These are phyloP conservation scores for Sarocladium oryzae DNA, from an alignment of 2,329 filamentous ascomycete species.

Conservation along the genomic window DNA sequence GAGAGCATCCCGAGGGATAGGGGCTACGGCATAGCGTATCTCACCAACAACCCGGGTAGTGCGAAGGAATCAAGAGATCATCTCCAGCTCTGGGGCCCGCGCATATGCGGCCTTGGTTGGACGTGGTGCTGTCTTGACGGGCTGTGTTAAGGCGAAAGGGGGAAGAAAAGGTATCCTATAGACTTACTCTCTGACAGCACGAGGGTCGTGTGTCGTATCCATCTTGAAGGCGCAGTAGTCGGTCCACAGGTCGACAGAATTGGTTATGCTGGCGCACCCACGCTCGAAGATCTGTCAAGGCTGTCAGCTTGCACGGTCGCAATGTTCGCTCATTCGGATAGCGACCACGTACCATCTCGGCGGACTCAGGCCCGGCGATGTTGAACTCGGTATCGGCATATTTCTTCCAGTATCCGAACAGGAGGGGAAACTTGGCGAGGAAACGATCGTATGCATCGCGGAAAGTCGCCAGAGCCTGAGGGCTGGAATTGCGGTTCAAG, in stretches of 20 bases:
- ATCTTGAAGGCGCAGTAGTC: constrained; percentile 98
- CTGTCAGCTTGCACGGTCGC: neutral
- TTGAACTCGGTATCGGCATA: constrained; percentile 97
- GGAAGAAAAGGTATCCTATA: constrained; percentile 5
- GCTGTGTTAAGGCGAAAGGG: constrained; percentile 13
- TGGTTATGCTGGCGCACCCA: constrained; percentile 85
- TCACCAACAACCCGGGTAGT: constrained; percentile 53
- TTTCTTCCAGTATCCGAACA: constrained; percentile 99
- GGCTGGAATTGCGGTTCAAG: constrained; percentile 92
- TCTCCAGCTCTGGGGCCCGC: neutral
- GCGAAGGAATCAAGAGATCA: neutral
- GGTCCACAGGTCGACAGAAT: constrained; percentile 93
- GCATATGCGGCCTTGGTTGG: constrained; percentile 11
- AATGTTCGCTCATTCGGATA: neutral
- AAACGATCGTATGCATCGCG: constrained; percentile 89
- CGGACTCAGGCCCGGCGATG: constrained; percentile 92
- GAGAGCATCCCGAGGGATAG: constrained; percentile 52
- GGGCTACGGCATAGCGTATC: constrained; percentile 56
- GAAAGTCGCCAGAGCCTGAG: constrained; percentile 81
- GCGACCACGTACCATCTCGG: constrained; percentile 72
- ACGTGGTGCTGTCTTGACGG: constrained; percentile 19
- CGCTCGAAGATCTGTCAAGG: constrained; percentile 76
- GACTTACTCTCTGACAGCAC: constrained; percentile 99
- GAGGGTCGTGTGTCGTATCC: constrained; percentile 90
- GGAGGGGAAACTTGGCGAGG: constrained; percentile 85